Evolutionary conservation across 306 rosid species (phyloP), one percentile per base, ranked within the genome.

Genomic region (Dalbergia oliveri): DNA sequence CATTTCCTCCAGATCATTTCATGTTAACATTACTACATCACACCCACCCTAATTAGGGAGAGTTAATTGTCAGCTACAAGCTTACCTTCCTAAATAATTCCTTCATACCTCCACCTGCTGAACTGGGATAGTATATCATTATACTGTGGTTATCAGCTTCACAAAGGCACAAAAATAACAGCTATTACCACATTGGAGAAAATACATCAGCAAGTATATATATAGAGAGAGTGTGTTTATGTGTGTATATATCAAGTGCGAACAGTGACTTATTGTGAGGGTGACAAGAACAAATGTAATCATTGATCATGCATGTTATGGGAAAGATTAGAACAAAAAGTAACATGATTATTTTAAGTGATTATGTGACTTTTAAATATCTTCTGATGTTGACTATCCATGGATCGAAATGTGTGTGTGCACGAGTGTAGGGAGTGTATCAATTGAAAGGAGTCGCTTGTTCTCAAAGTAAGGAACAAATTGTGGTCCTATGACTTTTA

Each of bases 21-120:
- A 62, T 60, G 77, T n/a, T 63, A 56, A 65, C 41, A 50, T n/a
- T 66, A 75, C 53, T 45, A 71, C 21, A 69, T 67, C 73, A 62
- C 65, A 66, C 68, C 69, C 16, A 73, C 54, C 65, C 86, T 51
- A 76, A 63, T 11, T 58, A 70, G 53, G 57, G 83, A 78, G 44
- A 76, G 78, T 58, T 26, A 73, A 43, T 66, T 75, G 16, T 37
- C 66, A 76, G 79, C 82, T 70, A 66, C 77, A 69, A 84, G 50
- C 93, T 86, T 84, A 95, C 99, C 99, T 95, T 95, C 90, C 99
- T 89, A 84, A 95, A 95, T 72, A 95, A 83, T 81, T 93, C 97
- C 92, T 95, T 95, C 99, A 95, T 95, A 61, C 99, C 99, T 78
- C 98, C 97, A 79, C 99, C 99, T 16, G 98, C 99, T 50, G 98